A percentile compares a stretch with the other conserved stretches of the same genome.
Evolutionary conservation across 805 yeast genomes (phyloP).

Genomic region (Ogataea henricii): DNA sequence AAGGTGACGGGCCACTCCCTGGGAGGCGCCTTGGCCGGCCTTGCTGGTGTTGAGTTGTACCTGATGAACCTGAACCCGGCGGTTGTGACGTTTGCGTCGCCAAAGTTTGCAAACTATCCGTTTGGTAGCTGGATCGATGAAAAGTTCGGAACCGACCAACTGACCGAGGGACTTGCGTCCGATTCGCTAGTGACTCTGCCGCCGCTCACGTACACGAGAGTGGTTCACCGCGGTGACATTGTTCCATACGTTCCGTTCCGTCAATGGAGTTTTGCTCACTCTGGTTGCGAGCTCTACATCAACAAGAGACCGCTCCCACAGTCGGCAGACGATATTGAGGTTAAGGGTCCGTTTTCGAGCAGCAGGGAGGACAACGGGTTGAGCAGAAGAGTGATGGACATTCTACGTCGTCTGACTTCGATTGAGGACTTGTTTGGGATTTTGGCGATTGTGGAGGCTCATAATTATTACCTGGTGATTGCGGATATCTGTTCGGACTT

Average conservation of each 20-base stretch:
- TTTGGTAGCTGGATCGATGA: constrained; percentile 55
- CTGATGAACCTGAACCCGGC: constrained; percentile 54
- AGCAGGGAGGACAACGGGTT: constrained; percentile 6
- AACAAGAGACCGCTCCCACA: constrained; percentile 42
- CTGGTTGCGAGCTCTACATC: constrained; percentile 55
- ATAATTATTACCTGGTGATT: constrained; percentile 12
- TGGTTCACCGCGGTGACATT: constrained; percentile 57
- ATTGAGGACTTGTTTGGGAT: constrained; percentile 5
- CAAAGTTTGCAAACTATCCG: constrained; percentile 59
- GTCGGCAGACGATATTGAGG: constrained; percentile 12
- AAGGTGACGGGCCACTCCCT: constrained; percentile 73
- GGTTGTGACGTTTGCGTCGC: constrained; percentile 63
- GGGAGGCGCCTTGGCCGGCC: constrained; percentile 62
- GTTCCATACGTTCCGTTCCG: constrained; percentile 64
- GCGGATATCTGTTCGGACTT: constrained; percentile 1
- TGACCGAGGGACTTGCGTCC: neutral
- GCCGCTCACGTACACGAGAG: constrained; percentile 49
- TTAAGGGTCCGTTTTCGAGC: constrained; percentile 18
- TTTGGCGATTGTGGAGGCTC: constrained; percentile 12
- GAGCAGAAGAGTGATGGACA: neutral
- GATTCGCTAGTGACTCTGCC: constrained; percentile 4
- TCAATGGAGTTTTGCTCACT: constrained; percentile 39
- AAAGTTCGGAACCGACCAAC: constrained; percentile 42
- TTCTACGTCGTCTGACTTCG: constrained; percentile 2
- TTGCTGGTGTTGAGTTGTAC: constrained; percentile 63